Base-by-base conservation (phyloP, 2,329 filamentous ascomycete species). In the Akanthomyces uredinophilus region DNA sequence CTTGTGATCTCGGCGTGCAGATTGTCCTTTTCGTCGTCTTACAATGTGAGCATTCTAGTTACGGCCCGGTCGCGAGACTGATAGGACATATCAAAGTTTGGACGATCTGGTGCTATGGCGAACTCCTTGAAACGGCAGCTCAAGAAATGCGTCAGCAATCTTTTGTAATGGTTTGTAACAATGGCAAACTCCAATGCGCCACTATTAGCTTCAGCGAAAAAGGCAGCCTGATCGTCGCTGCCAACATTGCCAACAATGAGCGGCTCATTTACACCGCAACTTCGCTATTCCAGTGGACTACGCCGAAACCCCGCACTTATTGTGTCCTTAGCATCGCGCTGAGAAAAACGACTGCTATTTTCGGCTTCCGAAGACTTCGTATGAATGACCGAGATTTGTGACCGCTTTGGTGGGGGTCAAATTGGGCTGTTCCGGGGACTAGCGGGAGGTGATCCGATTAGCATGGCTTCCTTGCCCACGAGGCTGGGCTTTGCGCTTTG, bases 391-490 rank as follows among this genome's bases (percentile, higher is more conserved):
- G n/a, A 18, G 29, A 29, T 50, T n/a, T 35, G n/a, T 37, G 11
- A n/a, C 2, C 35, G 14, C 14, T 52, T 32, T 29, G 41, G 61
- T 62, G 61, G 60, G 60, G 61, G 61, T 62, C 61, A 62, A 57
- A 43, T 52, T 58, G 46, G 39, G 49, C 50, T 32, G 6, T 16
- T 35, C 54, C 54, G 47, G 52, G 60, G 61, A 37, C 35, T 10
- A 29, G 54, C 61, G 61, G 61, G 22, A 59, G 41, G 22, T 1
- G 47, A 58, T 54, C 61, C 61, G 61, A 59, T 62, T 62, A 58
- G 60, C 60, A 57, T 35, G 22, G n/a, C 8, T 11, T 49, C 37
- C 20, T 50, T 43, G 29, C 1, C n/a, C 35, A 24, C 56, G 32
- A 52, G 20, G 35, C 20, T 39, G 39, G 43, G 11, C 35, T 57